These are phyloP conservation scores for Starmerella potacharoeniae DNA, from an alignment of 805 yeast species.

Conservation along the genomic window DNA sequence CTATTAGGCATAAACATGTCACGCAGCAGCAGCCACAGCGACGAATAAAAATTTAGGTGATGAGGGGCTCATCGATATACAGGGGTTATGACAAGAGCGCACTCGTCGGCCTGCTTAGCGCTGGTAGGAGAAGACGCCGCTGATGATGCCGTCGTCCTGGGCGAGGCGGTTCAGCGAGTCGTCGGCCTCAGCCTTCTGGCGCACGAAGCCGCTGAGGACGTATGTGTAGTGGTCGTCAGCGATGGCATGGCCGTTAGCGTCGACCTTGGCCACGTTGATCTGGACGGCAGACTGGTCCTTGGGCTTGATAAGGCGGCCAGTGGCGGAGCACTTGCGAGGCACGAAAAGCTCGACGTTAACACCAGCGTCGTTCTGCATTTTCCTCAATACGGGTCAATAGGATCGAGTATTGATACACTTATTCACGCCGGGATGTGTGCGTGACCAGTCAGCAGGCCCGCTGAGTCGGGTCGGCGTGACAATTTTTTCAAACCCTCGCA, in stretches of 20 bases:
- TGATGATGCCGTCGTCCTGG: slow-evolving; percentile 94
- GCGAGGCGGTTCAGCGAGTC: slow-evolving; percentile 99
- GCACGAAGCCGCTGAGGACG: slow-evolving; percentile 94
- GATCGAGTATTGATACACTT: slow-evolving; percentile 2
- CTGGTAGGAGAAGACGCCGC: slow-evolving; percentile 44
- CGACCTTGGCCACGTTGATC: slow-evolving; percentile 97
- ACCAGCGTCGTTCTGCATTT: slow-evolving; percentile 99
- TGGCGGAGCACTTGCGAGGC: slow-evolving; percentile 99
- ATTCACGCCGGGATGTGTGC: background rate
- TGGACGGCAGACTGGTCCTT: slow-evolving; percentile 99
- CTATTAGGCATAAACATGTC: slow-evolving; percentile 7
- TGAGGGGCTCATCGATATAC: background rate
- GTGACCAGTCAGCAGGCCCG: background rate
- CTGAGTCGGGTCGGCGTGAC: background rate
- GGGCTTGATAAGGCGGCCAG: slow-evolving; percentile 99
- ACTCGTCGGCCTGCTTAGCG: slow-evolving; percentile 24
- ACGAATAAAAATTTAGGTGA: slow-evolving; percentile 3
- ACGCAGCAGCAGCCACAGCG: background rate
- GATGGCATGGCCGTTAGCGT: slow-evolving; percentile 89
- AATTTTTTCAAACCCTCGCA: background rate
- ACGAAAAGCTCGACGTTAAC: slow-evolving; percentile 99
- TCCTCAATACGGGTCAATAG: slow-evolving; percentile 1
- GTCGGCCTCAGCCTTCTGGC: slow-evolving; percentile 99
- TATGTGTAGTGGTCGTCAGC: slow-evolving; percentile 85
- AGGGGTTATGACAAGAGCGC: background rate